phyloP scores from a whole-genome alignment of 331 rosid genomes.

The Spiraea crenata region DNA sequence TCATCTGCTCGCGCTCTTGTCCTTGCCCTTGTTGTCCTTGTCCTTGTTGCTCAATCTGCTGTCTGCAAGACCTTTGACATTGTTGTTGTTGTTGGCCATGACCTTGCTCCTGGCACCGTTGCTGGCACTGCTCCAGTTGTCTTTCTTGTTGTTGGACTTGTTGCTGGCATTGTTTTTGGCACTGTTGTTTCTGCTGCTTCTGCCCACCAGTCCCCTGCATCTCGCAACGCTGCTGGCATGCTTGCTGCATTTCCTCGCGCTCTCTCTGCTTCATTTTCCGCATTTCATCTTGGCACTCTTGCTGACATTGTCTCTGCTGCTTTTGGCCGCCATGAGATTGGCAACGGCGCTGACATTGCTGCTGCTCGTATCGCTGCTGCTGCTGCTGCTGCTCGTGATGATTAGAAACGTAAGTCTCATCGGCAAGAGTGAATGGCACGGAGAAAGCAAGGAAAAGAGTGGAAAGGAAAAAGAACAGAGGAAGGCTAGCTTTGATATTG shows the following conservation, averaged over 20 bases:
- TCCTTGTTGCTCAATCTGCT: not conserved
- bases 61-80: not conserved
- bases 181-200: slow-evolving; percentile 4
- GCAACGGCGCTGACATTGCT: no score
- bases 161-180: slow-evolving; percentile 7
- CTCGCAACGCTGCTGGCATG: not conserved
- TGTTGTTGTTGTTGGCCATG: not conserved
- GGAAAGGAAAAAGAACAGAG: slow-evolving; percentile 33
- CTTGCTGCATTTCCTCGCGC: no score
- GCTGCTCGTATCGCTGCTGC: no score
- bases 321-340: no score
- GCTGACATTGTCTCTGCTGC: slow-evolving; percentile 8
- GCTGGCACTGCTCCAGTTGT: slow-evolving; percentile 1
- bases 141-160: slow-evolving; percentile 5
- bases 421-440: slow-evolving; percentile 14
- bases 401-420: not conserved
- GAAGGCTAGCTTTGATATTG: slow-evolving; percentile 18
- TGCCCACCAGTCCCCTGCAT: not conserved
- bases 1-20: not conserved
- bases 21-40: not conserved
- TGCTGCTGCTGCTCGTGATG: not conserved
- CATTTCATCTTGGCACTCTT: not conserved
- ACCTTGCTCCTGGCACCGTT: slow-evolving; percentile 7
- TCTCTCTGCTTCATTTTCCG: no score
- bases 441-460: slow-evolving; percentile 36